These are phyloP conservation scores for Lipomyces yamadae DNA, from an alignment of 805 yeast species.

Conservation along the genomic window DNA sequence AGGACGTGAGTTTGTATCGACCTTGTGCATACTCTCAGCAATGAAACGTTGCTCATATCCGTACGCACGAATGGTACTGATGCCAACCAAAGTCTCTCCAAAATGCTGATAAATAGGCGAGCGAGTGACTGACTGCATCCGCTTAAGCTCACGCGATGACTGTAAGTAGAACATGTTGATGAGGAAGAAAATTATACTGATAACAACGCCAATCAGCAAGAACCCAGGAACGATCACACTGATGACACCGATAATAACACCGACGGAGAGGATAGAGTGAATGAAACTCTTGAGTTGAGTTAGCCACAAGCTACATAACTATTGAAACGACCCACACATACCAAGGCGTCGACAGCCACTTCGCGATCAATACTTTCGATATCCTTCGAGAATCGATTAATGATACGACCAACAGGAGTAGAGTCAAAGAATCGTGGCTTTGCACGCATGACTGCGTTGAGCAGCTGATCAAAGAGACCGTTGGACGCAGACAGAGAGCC, in stretches of 20 bases:
- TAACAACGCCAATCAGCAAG: constrained; percentile 65
- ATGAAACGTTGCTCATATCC: constrained; percentile 88
- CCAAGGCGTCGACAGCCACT: constrained; percentile 76
- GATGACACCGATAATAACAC: constrained; percentile 72
- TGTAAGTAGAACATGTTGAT: constrained; percentile 79
- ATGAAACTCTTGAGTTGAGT: constrained; percentile 16
- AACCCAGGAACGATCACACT: constrained; percentile 84
- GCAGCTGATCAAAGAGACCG: constrained; percentile 66
- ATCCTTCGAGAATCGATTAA: constrained; percentile 95
- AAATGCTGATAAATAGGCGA: constrained; percentile 98
- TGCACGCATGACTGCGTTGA: constrained; percentile 73
- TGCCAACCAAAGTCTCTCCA: constrained; percentile 89
- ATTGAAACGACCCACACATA: constrained; percentile 63
- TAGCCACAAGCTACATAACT: background rate
- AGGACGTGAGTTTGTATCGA: constrained; percentile 86
- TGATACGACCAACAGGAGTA: constrained; percentile 93
- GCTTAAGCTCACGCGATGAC: constrained; percentile 89
- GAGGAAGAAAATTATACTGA: constrained; percentile 66
- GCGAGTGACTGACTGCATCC: constrained; percentile 84
- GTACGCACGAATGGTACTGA: constrained; percentile 92
- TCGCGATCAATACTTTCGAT: constrained; percentile 95
- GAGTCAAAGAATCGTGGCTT: constrained; percentile 88
- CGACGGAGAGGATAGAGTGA: constrained; percentile 48
- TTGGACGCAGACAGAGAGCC: constrained; percentile 83
- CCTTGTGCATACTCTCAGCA: constrained; percentile 73